phyloP scores from a whole-genome alignment of 1,284 basidiomycete species.

The Microbotryum scabiosae region DNA sequence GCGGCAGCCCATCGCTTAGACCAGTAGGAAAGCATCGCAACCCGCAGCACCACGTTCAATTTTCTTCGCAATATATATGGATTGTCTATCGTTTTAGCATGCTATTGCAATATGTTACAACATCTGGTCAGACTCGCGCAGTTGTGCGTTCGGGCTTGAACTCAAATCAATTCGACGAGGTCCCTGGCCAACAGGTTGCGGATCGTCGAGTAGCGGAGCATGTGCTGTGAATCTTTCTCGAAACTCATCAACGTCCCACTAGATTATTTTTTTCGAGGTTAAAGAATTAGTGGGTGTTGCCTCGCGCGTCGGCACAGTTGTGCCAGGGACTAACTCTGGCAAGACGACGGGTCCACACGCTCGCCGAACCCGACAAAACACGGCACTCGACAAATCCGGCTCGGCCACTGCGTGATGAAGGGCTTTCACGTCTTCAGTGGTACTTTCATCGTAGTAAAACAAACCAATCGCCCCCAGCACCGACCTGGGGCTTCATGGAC shows the following conservation, averaged over 20 bases:
- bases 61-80: too few relatives aligned
- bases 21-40: too few relatives aligned
- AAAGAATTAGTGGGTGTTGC: neutral
- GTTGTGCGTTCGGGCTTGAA: too few relatives aligned
- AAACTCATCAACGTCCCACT: constrained; percentile 21
- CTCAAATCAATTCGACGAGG: too few relatives aligned
- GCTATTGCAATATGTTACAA: too few relatives aligned
- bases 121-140: too few relatives aligned
- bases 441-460: neutral
- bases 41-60: too few relatives aligned
- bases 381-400: constrained; percentile 25
- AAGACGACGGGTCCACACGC: constrained; percentile 25
- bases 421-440: neutral
- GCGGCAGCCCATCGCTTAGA: too few relatives aligned
- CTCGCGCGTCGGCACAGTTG: neutral
- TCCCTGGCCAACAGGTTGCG: too few relatives aligned
- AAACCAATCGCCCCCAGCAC: neutral
- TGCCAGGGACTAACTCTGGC: constrained; percentile 17
- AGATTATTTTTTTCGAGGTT: neutral
- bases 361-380: constrained; percentile 17
- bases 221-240: constrained; percentile 22
- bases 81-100: too few relatives aligned
- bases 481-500: constrained; percentile 13
- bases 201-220: constrained; percentile 20
- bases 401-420: constrained; percentile 3